Evolutionary conservation across 148 eudicot species (phyloP).

Genomic region (Chenopodium quinoa): DNA sequence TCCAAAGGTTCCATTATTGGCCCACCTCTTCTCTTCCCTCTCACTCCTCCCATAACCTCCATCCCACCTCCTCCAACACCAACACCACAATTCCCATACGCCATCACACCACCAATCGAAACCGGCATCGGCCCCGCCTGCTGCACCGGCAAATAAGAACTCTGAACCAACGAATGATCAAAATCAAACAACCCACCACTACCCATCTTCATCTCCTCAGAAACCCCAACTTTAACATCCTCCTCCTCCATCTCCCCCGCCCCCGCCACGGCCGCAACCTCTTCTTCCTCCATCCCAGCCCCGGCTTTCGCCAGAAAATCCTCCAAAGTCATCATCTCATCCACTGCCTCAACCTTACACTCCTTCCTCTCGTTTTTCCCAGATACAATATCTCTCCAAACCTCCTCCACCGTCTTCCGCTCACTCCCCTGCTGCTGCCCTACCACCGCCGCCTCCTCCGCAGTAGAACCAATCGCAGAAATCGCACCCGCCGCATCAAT

Average conservation of each 20-base stretch:
- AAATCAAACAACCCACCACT: slow-evolving; percentile 37
- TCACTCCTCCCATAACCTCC: slow-evolving; percentile 38
- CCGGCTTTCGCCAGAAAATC: slow-evolving; percentile 70
- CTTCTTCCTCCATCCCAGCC: slow-evolving; percentile 43
- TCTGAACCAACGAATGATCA: slow-evolving; percentile 31
- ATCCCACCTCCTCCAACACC: slow-evolving; percentile 28
- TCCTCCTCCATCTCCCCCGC: slow-evolving; percentile 21
- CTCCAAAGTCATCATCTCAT: slow-evolving; percentile 84
- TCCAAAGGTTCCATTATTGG: slow-evolving; percentile 56
- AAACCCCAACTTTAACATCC: slow-evolving; percentile 32
- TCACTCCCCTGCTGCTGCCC: not conserved
- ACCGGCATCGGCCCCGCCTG: not conserved
- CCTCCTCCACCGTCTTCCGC: slow-evolving; percentile 63
- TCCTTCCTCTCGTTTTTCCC: slow-evolving; percentile 38
- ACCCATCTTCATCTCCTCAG: slow-evolving; percentile 11
- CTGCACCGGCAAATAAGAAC: slow-evolving; percentile 7
- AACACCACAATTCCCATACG: slow-evolving; percentile 15
- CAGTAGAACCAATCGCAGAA: slow-evolving; percentile 33
- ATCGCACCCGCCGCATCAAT: slow-evolving; percentile 62
- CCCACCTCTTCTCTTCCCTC: slow-evolving; percentile 56
- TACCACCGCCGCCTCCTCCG: slow-evolving; percentile 12
- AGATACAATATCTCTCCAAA: slow-evolving; percentile 75
- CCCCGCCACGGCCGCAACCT: slow-evolving; percentile 28
- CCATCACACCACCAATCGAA: slow-evolving; percentile 11
- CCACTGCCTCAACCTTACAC: slow-evolving; percentile 53